Conservation (phyloP, 192 early-diverging fungal species). For the Phycomyces nitens region DNA sequence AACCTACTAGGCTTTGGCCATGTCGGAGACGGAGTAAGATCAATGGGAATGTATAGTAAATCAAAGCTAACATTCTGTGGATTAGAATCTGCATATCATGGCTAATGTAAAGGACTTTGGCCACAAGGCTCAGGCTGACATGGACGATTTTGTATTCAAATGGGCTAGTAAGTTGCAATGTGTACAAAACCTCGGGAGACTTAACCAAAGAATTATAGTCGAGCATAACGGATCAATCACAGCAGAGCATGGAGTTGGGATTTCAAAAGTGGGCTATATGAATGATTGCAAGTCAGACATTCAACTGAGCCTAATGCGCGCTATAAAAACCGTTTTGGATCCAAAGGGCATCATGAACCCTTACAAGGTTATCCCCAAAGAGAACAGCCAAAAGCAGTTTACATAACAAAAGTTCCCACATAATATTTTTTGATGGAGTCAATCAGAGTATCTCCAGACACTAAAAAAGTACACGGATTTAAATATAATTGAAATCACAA, state of each 20-base stretch:
- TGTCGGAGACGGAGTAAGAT: slow-evolving; percentile 82
- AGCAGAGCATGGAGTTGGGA: slow-evolving; percentile 85
- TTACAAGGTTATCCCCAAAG: slow-evolving; percentile 46
- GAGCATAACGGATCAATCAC: slow-evolving; percentile 65
- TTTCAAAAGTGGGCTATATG: slow-evolving; percentile 61
- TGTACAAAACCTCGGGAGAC: no score
- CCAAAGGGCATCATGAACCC: slow-evolving; percentile 84
- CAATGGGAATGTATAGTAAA: background rate
- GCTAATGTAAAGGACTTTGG: slow-evolving; percentile 66
- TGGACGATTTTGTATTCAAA: slow-evolving; percentile 91
- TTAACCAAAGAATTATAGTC: slow-evolving; percentile 6
- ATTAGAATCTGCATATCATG: slow-evolving; percentile 86
- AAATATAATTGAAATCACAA: no score
- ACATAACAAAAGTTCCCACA: no score
- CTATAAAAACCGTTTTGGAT: slow-evolving; percentile 74
- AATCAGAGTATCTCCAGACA: no score
- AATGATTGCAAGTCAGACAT: slow-evolving; percentile 63
- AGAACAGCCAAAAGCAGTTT: no score
- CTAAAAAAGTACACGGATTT: no score
- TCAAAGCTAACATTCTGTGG: slow-evolving; percentile 3
- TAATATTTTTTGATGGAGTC: no score
- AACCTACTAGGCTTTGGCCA: slow-evolving; percentile 91
- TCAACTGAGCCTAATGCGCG: slow-evolving; percentile 68
- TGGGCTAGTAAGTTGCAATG: slow-evolving; percentile 59
- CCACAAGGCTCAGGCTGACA: slow-evolving; percentile 54